Conservation (phyloP, 2,329 filamentous ascomycete species). For the Calonectria hongkongensis region DNA sequence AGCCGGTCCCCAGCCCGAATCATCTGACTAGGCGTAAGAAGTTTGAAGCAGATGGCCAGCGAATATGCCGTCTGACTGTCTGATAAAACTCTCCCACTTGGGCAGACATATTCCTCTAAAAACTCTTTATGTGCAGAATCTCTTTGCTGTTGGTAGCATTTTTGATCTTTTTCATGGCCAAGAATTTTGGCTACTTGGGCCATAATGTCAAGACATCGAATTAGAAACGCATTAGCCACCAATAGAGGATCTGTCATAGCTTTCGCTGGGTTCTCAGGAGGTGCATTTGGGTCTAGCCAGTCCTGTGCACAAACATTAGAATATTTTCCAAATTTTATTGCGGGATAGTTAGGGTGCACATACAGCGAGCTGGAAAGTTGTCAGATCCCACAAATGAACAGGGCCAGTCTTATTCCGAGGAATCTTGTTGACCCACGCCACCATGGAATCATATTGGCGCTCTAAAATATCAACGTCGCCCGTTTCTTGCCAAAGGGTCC, state of each 20-base stretch:
- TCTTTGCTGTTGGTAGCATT: constrained; percentile 26
- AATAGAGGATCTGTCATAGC: constrained; percentile 63
- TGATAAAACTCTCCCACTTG: constrained; percentile 46
- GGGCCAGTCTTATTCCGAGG: constrained; percentile 57
- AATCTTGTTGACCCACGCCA: constrained; percentile 61
- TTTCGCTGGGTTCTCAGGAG: constrained; percentile 61
- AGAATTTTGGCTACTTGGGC: constrained; percentile 59
- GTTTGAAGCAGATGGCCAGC: constrained; percentile 49
- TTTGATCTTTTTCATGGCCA: constrained; percentile 45
- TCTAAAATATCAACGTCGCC: constrained; percentile 61
- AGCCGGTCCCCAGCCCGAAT: constrained; percentile 42
- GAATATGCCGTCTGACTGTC: constrained; percentile 51
- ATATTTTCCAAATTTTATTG: accelerated
- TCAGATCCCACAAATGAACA: constrained; percentile 62
- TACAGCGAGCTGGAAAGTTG: constrained; percentile 47
- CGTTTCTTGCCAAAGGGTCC: constrained; percentile 63
- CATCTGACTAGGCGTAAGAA: constrained; percentile 34
- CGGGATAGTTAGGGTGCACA: constrained; percentile 18
- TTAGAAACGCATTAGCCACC: constrained; percentile 68
- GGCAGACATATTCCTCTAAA: constrained; percentile 48
- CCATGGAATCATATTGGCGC: constrained; percentile 64
- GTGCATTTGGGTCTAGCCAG: constrained; percentile 69
- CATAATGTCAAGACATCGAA: constrained; percentile 63
- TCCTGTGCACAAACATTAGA: constrained; percentile 59
- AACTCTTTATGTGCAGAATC: constrained; percentile 44